Percentiles rank a stretch among this genome's conserved stretches.
These are phyloP conservation scores for Clathrus columnatus DNA, from an alignment of 768 basidiomycete genomes.

Conservation along the genomic window DNA sequence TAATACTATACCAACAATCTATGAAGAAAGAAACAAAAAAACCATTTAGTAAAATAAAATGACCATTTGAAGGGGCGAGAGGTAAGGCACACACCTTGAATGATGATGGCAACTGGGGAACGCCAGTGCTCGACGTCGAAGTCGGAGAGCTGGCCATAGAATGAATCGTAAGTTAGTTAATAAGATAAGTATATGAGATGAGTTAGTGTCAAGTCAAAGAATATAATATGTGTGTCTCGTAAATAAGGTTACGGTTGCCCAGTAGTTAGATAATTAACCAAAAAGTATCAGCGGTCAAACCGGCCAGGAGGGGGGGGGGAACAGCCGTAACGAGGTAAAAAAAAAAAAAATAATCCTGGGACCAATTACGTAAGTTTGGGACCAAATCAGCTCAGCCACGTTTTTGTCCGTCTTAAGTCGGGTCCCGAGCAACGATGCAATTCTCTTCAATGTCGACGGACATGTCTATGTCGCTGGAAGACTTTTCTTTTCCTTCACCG, in stretches of 20 bases:
- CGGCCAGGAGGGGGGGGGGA: neutral
- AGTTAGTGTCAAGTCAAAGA: neutral
- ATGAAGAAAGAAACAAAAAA: neutral
- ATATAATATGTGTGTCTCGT: neutral
- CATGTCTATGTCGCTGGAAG: slow-evolving; percentile 7
- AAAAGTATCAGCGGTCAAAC: neutral
- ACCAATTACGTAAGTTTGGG: neutral
- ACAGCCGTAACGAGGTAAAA: neutral
- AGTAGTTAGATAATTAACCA: neutral
- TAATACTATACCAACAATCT: slow-evolving; percentile 23
- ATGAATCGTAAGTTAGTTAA: neutral
- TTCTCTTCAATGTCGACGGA: slow-evolving; percentile 4
- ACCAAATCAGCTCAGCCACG: neutral
- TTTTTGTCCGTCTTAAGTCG: neutral
- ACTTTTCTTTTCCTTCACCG: neutral
- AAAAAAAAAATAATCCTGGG: no score
- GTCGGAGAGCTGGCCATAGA: neutral
- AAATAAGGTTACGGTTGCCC: no score
- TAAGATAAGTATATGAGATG: neutral
- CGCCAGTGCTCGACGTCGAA: neutral
- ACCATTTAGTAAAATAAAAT: no score
- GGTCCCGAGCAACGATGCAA: slow-evolving; percentile 3
- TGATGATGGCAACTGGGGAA: neutral
- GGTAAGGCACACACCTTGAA: neutral
- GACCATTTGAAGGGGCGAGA: neutral